Base-by-base conservation (phyloP, 495 filamentous ascomycete species). In the Extremus antarcticus region DNA sequence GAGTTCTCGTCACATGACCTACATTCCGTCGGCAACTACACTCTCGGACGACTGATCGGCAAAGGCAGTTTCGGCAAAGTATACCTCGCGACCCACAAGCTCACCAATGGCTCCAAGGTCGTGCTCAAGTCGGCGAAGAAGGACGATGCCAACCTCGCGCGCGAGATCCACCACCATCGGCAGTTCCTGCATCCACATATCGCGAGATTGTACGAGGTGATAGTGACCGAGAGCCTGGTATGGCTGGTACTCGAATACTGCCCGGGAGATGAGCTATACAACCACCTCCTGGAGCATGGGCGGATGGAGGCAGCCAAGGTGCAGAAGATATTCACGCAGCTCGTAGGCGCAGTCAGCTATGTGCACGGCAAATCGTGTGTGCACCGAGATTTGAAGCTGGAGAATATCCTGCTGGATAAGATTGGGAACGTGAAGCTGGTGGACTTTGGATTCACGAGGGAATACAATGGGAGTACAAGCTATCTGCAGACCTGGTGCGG, bases 21-120 rank as follows among this genome's bases (percentile, higher is more conserved):
- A 49, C 82, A 84, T 56, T 85, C 80, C 39, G 92, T 98, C 54
- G 92, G 92, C 49, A 98, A 97, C 70, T 98, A 98, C 71, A 82
- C 85, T 29, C 74, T 97, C 17, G 92, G 91, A 32, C 81, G 83
- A 50, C 74, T 98, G 47, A 95, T 98, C 65, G 92, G 92, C 50
- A 97, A 97, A 67, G 92, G 92, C 35, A 94, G 88, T 47, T 98
- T 97, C 72, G 92, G 92, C 61, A 97, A 96, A 73, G 92, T 97
- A 54, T 98, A 97, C 68, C 78, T 98, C 58, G 92, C 94, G 53
- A 83, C 85, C 22, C 92, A 98, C 71, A 96, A 95, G 68, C 88
- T 98, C 69, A 97, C 88, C 60, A 96, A 96, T 82, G 90, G 89
- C 65, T 95, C 90, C 53, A 97, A 97, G 81, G 92, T 95, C 75